Evolutionary conservation across 352 stramenopile genomes (phyloP), one percentile per base, ranked within the genome.

Genomic region (Globisporangium nunn): DNA sequence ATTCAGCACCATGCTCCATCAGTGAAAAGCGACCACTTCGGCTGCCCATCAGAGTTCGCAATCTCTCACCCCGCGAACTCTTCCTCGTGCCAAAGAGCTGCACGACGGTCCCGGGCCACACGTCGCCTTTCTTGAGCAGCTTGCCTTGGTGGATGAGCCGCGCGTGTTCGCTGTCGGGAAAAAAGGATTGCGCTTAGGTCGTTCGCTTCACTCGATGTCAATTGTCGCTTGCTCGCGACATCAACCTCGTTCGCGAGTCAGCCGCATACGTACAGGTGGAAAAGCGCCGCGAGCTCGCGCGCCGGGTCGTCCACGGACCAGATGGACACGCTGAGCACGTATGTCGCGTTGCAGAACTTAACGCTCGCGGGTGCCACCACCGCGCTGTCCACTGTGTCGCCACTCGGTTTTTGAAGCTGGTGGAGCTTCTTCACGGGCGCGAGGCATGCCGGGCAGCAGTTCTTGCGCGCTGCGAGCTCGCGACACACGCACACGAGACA

Each of bases 341-440:
- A 93, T 7, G 85, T 71, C 15, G 71, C 78, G 57, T 93, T 93
- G 65, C 81, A 88, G 70, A 88, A 93, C 51, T 81, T 82, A 67
- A 93, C 64, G 50, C 62, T 84, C 41, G 81, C 81, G 0, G 84
- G 81, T 43, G 67, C 61, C 23, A 63, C 47, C 15, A 63, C 51
- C n/a, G 54, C 23, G 5, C 50, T 51, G 10, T 51, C n/a, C 11
- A 10, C 6, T 33, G 61, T 5, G 17, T 30, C 7, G 60, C 47
- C 18, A 33, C 54, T n/a, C 35, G 35, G 23, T 23, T 23, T 23
- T 11, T 62, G 58, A 52, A 91, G 58, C 51, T 93, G 77, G 10
- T 78, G 73, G 41, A 93, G 69, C 15, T 66, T 64, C 54, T 87
- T 87, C 23, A 91, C 71, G 18, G 67, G 63, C 14, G 46, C 41